Evolutionary conservation across 192 early-diverging fungal genomes (phyloP).

Genomic region (Entophlyctis helioformis): DNA sequence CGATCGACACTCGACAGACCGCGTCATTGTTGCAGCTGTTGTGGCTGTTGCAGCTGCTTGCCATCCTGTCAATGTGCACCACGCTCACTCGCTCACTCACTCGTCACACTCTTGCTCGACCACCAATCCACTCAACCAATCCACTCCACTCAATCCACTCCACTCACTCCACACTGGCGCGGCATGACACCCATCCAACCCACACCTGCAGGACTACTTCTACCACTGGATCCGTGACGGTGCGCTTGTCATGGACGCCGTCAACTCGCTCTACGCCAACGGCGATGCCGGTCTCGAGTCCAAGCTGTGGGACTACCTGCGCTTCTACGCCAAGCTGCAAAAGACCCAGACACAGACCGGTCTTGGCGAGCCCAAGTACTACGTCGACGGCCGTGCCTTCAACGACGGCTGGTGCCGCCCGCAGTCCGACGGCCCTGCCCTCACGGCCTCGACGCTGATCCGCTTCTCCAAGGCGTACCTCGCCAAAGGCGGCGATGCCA

Average conservation of each 20-base stretch:
- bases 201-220: too few species aligned
- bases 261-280: conserved; percentile 8
- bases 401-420: conserved; percentile 45
- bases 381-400: conserved; percentile 43
- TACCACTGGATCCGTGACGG: conserved; percentile 64
- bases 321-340: conserved; percentile 17
- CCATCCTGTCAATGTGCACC: too few species aligned
- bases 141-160: too few species aligned
- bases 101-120: too few species aligned
- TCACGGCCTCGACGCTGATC: conserved; percentile 17
- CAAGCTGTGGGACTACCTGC: conserved; percentile 22
- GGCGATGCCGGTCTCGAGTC: conserved; percentile 1
- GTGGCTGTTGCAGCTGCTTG: too few species aligned
- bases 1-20: too few species aligned
- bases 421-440: conserved; percentile 61
- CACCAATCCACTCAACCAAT: too few species aligned
- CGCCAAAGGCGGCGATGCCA: background rate
- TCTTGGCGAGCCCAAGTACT: conserved; percentile 54
- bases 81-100: too few species aligned
- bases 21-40: too few species aligned
- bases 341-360: conserved; percentile 8
- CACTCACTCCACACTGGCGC: too few species aligned
- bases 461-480: conserved; percentile 9
- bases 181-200: too few species aligned
- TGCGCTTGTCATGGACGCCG: conserved; percentile 43